Percentiles rank a stretch among this genome's conserved stretches.
Conservation (phyloP, 1,139 yeast genomes). For the Zygosaccharomyces sapae region DNA sequence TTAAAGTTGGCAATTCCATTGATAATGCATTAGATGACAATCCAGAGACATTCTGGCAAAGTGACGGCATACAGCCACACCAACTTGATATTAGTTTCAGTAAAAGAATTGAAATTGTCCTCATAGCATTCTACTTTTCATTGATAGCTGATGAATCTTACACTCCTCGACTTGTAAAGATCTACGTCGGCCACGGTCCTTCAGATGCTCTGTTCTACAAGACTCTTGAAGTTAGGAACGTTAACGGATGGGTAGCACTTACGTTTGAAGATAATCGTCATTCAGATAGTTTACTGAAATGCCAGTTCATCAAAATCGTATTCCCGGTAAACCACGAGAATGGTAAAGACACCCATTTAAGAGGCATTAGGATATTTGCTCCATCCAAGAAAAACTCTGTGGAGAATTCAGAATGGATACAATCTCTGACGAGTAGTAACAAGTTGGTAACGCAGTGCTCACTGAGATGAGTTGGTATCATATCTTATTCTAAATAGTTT, state of each 20-base stretch:
- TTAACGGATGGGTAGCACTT: slow-evolving; percentile 83
- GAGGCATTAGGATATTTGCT: slow-evolving; percentile 62
- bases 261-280: slow-evolving; percentile 58
- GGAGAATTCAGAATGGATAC: slow-evolving; percentile 14
- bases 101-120: slow-evolving; percentile 65
- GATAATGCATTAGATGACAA: slow-evolving; percentile 68
- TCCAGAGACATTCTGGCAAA: slow-evolving; percentile 84
- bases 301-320: slow-evolving; percentile 67
- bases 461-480: slow-evolving; percentile 3
- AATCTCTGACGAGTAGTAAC: slow-evolving; percentile 8
- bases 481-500: background rate
- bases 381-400: slow-evolving; percentile 33
- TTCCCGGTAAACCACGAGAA: slow-evolving; percentile 84
- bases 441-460: slow-evolving; percentile 12
- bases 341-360: slow-evolving; percentile 90
- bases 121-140: slow-evolving; percentile 60
- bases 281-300: slow-evolving; percentile 55
- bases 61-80: slow-evolving; percentile 95
- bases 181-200: slow-evolving; percentile 80
- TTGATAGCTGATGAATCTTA: slow-evolving; percentile 84
- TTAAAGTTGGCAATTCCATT: slow-evolving; percentile 69
- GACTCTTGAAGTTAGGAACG: slow-evolving; percentile 59
- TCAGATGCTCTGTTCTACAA: slow-evolving; percentile 79
- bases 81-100: slow-evolving; percentile 74
- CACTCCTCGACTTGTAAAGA: slow-evolving; percentile 71